phyloP scores from a whole-genome alignment of 73 alveolate species.

The Urostyla sp. region DNA sequence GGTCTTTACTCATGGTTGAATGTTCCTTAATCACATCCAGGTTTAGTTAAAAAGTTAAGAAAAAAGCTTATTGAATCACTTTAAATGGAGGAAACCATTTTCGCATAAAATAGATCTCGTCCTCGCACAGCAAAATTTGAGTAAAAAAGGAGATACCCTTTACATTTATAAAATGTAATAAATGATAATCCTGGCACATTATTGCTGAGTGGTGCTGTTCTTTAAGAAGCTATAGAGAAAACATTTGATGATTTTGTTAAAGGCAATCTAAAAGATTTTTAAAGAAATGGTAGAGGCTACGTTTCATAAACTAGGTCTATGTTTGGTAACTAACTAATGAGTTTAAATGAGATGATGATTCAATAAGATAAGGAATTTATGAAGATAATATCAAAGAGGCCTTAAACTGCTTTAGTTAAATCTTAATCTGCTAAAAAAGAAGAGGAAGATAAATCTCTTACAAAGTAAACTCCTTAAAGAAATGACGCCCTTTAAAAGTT shows the following conservation, averaged over 20 bases:
- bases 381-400: not conserved
- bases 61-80: slow-evolving; percentile 29
- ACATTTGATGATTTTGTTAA: slow-evolving; percentile 18
- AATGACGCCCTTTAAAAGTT: slow-evolving; percentile 19
- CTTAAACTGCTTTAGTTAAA: slow-evolving; percentile 9
- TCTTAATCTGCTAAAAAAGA: not conserved
- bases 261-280: not conserved
- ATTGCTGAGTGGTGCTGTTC: slow-evolving; percentile 25
- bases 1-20: slow-evolving; percentile 43
- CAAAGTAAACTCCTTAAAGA: not conserved
- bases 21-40: slow-evolving; percentile 7
- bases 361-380: slow-evolving; percentile 4
- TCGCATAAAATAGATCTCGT: slow-evolving; percentile 17
- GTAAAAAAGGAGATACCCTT: not conserved
- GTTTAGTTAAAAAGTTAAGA: slow-evolving; percentile 35
- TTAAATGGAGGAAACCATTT: not conserved
- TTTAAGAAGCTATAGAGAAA: slow-evolving; percentile 31
- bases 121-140: slow-evolving; percentile 40
- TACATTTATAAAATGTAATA: slow-evolving; percentile 1
- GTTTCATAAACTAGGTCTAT: not conserved
- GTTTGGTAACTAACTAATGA: slow-evolving; percentile 1
- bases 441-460: not conserved
- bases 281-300: not conserved
- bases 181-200: slow-evolving; percentile 32
- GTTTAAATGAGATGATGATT: slow-evolving; percentile 19